Conservation (phyloP, 768 basidiomycete species). For the Dendrothele bispora region DNA sequence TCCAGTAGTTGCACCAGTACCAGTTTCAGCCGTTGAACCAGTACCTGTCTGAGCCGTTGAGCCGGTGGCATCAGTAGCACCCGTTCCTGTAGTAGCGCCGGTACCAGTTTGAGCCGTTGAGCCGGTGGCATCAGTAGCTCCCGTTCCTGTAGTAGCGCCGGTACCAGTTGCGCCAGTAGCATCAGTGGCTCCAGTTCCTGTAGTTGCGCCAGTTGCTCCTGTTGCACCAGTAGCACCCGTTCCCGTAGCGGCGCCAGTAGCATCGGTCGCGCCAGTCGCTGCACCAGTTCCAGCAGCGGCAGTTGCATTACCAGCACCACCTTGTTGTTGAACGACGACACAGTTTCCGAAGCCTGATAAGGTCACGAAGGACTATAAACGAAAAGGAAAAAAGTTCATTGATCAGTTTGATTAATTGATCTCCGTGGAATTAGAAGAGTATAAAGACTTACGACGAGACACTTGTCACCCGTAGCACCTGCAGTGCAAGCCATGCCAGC, state of each 20-base stretch:
- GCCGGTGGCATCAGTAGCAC: too few relatives aligned
- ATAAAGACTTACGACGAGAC: conserved; percentile 22
- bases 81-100: neutral
- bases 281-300: too few relatives aligned
- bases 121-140: neutral
- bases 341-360: conserved; percentile 37
- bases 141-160: conserved; percentile 1
- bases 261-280: neutral
- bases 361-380: conserved; percentile 22
- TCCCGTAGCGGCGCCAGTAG: too few relatives aligned
- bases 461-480: conserved; percentile 21
- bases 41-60: too few relatives aligned
- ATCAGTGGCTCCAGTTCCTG: neutral
- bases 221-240: too few relatives aligned
- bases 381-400: too few relatives aligned
- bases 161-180: neutral
- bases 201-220: too few relatives aligned
- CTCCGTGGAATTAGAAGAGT: too few relatives aligned
- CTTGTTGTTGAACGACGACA: conserved; percentile 25
- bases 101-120: neutral
- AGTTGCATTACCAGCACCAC: neutral
- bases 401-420: neutral
- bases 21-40: too few relatives aligned
- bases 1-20: too few relatives aligned
- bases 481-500: conserved; percentile 27